A percentile compares a stretch with the other conserved stretches of the same genome.
These are phyloP conservation scores for Blastobotrys parvus DNA, from an alignment of 805 yeast species.

Conservation along the genomic window DNA sequence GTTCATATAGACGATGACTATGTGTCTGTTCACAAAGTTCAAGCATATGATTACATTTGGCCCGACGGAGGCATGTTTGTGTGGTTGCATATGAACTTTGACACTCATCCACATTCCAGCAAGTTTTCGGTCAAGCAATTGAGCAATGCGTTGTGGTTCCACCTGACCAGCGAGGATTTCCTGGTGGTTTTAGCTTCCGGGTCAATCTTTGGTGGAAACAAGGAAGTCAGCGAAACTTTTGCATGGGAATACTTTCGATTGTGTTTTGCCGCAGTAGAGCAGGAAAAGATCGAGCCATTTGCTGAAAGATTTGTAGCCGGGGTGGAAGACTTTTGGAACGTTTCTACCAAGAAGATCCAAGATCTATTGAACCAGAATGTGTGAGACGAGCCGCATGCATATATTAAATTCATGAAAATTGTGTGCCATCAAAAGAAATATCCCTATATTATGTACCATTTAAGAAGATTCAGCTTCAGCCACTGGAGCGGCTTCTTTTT, in stretches of 20 bases:
- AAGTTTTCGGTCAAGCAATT: slow-evolving; percentile 7
- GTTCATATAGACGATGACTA: slow-evolving; percentile 19
- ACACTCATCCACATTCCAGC: slow-evolving; percentile 34
- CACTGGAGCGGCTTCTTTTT: background rate
- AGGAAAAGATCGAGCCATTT: slow-evolving; percentile 7
- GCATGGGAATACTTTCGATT: slow-evolving; percentile 9
- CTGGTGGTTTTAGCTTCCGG: slow-evolving; percentile 13
- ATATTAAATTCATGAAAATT: background rate
- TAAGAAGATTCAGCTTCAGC: background rate
- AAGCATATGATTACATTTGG: slow-evolving; percentile 3
- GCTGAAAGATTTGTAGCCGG: slow-evolving; percentile 11
- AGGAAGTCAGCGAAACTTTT: slow-evolving; percentile 1
- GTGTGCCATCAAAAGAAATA: no score
- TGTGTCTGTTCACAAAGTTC: slow-evolving; percentile 1
- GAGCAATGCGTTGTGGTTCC: slow-evolving; percentile 11
- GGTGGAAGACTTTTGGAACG: slow-evolving; percentile 10
- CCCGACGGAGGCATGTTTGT: slow-evolving; percentile 48
- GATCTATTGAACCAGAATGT: background rate
- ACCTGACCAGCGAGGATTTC: slow-evolving; percentile 9
- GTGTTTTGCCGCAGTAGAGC: slow-evolving; percentile 16
- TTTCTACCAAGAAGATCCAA: background rate
- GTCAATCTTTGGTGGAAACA: slow-evolving; percentile 9
- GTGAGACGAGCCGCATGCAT: background rate
- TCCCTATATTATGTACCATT: background rate
- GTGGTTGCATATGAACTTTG: slow-evolving; percentile 44